These are phyloP conservation scores for Stipa capillata DNA, from an alignment of 176 grass and related monocot species.

Conservation along the genomic window DNA sequence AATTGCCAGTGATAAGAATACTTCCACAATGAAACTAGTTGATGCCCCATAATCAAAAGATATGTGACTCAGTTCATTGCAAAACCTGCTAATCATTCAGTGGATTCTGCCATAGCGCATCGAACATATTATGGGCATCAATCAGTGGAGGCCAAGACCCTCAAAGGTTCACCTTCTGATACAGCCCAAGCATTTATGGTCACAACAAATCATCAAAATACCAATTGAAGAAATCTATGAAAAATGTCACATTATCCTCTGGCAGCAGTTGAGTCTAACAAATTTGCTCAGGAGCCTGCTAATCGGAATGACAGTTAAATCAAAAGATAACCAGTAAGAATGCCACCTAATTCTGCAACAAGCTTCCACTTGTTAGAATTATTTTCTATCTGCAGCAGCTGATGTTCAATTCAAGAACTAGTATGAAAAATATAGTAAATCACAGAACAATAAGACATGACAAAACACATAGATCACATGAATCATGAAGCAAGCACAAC, in stretches of 20 bases:
- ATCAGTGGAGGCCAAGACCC: constrained; percentile 40
- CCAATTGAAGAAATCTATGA: constrained; percentile 40
- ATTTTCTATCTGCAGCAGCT: constrained; percentile 52
- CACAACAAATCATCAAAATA: constrained; percentile 16
- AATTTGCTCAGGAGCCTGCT: constrained; percentile 43
- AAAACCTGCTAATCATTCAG: constrained; percentile 33
- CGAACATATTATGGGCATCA: not conserved
- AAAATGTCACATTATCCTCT: constrained; percentile 28
- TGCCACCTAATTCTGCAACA: constrained; percentile 80
- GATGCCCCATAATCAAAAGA: constrained; percentile 40
- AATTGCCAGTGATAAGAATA: constrained; percentile 31
- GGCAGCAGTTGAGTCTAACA: constrained; percentile 41
- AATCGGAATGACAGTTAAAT: constrained; percentile 53
- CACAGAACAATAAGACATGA: not conserved
- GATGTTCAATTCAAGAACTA: constrained; percentile 30
- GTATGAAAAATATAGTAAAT: constrained; percentile 15
- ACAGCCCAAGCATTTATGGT: constrained; percentile 37
- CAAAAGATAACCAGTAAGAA: constrained; percentile 64
- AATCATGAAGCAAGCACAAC: not conserved
- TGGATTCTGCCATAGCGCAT: constrained; percentile 12
- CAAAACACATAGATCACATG: constrained; percentile 8
- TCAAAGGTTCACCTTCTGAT: constrained; percentile 28
- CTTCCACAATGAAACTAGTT: constrained; percentile 37
- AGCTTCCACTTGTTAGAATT: constrained; percentile 66
- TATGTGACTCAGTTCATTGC: constrained; percentile 27